Evolutionary conservation across 78 protist species (phyloP).

Genomic region (Andalucia godoyi): DNA sequence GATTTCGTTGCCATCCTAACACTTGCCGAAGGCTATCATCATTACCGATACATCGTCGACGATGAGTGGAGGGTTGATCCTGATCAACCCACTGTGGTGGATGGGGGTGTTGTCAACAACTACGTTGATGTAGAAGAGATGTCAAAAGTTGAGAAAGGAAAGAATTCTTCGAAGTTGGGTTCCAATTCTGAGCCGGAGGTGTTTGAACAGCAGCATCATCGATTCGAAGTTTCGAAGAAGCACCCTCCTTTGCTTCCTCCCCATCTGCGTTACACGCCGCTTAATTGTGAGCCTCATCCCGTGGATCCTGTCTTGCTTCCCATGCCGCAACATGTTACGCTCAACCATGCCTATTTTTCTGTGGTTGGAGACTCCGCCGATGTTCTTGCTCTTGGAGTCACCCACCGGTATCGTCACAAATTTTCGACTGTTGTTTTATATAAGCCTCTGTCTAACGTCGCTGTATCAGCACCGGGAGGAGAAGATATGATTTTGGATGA

Average conservation of each 20-base stretch:
- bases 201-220: not conserved
- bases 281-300: not conserved
- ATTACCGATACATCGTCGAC: conserved; percentile 73
- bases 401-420: conserved; percentile 60
- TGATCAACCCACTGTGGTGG: conserved; percentile 43
- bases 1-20: conserved; percentile 48
- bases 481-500: too few relatives aligned
- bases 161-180: too few relatives aligned
- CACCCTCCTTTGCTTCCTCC: conserved; percentile 82
- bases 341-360: conserved; percentile 68
- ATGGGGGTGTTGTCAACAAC: conserved; percentile 51
- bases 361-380: conserved; percentile 25
- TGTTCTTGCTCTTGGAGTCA: conserved; percentile 60
- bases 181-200: too few relatives aligned
- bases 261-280: conserved; percentile 50
- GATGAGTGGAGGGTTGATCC: conserved; percentile 57
- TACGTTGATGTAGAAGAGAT: conserved; percentile 28
- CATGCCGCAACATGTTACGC: conserved; percentile 77
- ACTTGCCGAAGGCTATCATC: conserved; percentile 60
- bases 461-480: too few relatives aligned
- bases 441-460: too few relatives aligned
- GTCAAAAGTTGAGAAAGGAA: too few relatives aligned
- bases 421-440: conserved; percentile 68
- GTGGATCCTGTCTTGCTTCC: conserved; percentile 76
- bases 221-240: conserved; percentile 26